These are phyloP conservation scores for Ustilago xerochloae DNA, from an alignment of 1,284 basidiomycete species.

Conservation along the genomic window DNA sequence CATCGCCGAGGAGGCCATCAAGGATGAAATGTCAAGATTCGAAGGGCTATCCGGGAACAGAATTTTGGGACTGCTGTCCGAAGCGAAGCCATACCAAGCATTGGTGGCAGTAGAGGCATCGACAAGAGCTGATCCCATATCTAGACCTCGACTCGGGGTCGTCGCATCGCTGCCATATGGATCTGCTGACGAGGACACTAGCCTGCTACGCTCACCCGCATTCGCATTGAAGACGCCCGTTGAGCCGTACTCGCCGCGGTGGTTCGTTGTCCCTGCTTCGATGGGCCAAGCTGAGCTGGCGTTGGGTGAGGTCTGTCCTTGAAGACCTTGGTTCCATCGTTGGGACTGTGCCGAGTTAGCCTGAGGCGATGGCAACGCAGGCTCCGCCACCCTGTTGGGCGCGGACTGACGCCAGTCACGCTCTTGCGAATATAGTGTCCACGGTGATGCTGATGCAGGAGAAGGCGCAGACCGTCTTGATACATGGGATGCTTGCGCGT, in stretches of 20 bases:
- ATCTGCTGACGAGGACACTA: constrained; percentile 13
- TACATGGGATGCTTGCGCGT: background rate
- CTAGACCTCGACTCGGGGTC: constrained; percentile 38
- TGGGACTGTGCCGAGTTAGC: background rate
- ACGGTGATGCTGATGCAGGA: constrained; percentile 1
- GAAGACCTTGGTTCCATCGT: constrained; percentile 7
- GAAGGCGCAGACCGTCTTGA: constrained; percentile 3
- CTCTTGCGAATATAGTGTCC: constrained; percentile 34
- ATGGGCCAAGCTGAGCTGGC: constrained; percentile 11
- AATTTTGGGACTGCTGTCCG: constrained; percentile 28
- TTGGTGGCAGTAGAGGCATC: constrained; percentile 7
- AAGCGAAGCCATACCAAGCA: constrained; percentile 23
- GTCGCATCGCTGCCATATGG: constrained; percentile 19
- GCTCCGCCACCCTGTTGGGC: background rate
- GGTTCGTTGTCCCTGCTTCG: constrained; percentile 1
- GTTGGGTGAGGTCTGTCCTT: constrained; percentile 1
- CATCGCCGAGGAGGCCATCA: constrained; percentile 52
- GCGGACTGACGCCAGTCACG: constrained; percentile 28
- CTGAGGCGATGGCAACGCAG: background rate
- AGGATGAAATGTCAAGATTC: constrained; percentile 43
- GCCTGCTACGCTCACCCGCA: background rate
- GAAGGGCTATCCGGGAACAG: constrained; percentile 45
- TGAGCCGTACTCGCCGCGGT: background rate
- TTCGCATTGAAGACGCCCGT: background rate
- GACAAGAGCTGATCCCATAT: constrained; percentile 5